Evolutionary conservation across 805 yeast species (phyloP).

Genomic region (Monosporozyma unispora): DNA sequence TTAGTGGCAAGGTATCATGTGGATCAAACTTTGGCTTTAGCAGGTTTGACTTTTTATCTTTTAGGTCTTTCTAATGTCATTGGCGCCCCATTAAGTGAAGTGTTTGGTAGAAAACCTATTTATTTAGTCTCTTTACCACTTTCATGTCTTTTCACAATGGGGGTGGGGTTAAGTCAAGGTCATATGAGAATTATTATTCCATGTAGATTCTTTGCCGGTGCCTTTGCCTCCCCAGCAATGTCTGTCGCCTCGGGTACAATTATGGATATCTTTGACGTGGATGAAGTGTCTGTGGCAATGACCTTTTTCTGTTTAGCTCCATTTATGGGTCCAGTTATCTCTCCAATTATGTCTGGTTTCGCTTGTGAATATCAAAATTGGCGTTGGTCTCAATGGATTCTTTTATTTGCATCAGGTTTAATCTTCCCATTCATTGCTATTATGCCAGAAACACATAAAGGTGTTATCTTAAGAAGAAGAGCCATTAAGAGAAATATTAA

Average conservation of each 20-base stretch:
- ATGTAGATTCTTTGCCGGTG: slow-evolving; percentile 64
- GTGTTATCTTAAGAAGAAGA: slow-evolving; percentile 50
- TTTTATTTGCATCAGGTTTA: slow-evolving; percentile 55
- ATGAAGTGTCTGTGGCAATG: slow-evolving; percentile 64
- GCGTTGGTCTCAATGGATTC: slow-evolving; percentile 68
- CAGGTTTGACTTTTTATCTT: slow-evolving; percentile 63
- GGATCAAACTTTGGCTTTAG: slow-evolving; percentile 50
- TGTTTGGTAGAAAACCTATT: slow-evolving; percentile 56
- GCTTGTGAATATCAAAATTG: slow-evolving; percentile 53
- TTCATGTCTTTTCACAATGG: slow-evolving; percentile 66
- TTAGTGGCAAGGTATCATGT: slow-evolving; percentile 40
- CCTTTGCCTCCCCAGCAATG: slow-evolving; percentile 72
- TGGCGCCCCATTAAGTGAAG: slow-evolving; percentile 65
- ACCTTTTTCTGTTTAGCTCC: slow-evolving; percentile 72
- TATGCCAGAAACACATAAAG: slow-evolving; percentile 64
- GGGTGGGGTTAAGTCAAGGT: slow-evolving; percentile 53
- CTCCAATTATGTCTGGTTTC: slow-evolving; percentile 68
- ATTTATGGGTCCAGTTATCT: slow-evolving; percentile 70
- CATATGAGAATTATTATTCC: slow-evolving; percentile 54
- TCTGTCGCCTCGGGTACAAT: slow-evolving; percentile 82
- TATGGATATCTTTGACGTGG: slow-evolving; percentile 63
- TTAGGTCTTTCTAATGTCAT: slow-evolving; percentile 66
- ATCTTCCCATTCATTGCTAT: slow-evolving; percentile 40
- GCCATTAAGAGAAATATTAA: slow-evolving; percentile 52
- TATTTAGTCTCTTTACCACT: slow-evolving; percentile 52